Evolutionary conservation across 192 early-diverging fungal genomes (phyloP).

Genomic region (Coemansia biformis): DNA sequence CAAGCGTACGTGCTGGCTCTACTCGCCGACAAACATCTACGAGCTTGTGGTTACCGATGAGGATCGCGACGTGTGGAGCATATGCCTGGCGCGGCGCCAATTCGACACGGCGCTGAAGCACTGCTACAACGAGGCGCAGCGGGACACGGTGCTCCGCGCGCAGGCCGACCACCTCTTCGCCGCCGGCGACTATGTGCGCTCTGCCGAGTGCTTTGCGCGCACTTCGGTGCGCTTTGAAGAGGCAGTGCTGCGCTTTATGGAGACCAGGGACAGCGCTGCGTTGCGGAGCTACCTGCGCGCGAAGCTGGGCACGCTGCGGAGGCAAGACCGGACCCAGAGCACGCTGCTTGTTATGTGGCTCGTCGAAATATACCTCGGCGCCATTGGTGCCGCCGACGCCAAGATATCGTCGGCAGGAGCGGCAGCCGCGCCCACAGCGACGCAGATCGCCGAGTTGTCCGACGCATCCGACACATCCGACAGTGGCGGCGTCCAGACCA

Average conservation of each 20-base stretch:
- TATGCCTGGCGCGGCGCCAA: constrained; percentile 74
- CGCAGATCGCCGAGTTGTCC: background rate
- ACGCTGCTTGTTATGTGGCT: constrained; percentile 83
- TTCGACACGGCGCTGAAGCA: constrained; percentile 79
- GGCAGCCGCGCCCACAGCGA: constrained; percentile 1
- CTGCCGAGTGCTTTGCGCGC: constrained; percentile 85
- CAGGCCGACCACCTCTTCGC: constrained; percentile 86
- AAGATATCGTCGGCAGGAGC: constrained; percentile 37
- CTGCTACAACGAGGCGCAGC: constrained; percentile 66
- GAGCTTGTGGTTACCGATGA: constrained; percentile 91
- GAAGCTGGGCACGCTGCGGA: constrained; percentile 65
- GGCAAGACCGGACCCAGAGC: constrained; percentile 73
- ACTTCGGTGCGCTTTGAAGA: constrained; percentile 79
- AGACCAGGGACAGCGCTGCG: constrained; percentile 64
- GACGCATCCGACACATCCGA: background rate
- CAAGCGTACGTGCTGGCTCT: constrained; percentile 89
- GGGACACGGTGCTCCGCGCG: constrained; percentile 70
- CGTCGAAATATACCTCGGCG: constrained; percentile 77
- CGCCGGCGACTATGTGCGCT: constrained; percentile 62
- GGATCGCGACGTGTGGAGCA: constrained; percentile 90
- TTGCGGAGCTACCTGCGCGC: constrained; percentile 72
- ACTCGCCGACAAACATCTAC: constrained; percentile 73
- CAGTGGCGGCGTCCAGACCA: background rate
- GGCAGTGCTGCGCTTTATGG: constrained; percentile 74
- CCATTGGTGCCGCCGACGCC: constrained; percentile 64